Conservation (phyloP, 2,329 filamentous ascomycete genomes). For the Fusarium devonianum region DNA sequence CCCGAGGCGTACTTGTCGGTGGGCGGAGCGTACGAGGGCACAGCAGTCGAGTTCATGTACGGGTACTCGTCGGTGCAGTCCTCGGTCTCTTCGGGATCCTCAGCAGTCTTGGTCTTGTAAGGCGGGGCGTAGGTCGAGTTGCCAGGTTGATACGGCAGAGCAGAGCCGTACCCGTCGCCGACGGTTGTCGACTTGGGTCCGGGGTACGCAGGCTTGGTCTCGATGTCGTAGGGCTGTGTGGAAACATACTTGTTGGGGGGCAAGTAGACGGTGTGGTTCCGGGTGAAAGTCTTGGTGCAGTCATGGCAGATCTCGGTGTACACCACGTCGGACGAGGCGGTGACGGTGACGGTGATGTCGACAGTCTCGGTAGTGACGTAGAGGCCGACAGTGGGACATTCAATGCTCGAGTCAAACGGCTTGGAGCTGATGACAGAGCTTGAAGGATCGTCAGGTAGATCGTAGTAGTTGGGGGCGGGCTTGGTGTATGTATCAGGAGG, state of each 20-base stretch:
- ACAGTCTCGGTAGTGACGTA: constrained; percentile 44
- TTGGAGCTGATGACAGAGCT: constrained; percentile 15
- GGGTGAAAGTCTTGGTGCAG: constrained; percentile 15
- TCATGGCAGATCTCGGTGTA: constrained; percentile 25
- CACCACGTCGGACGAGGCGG: constrained; percentile 38
- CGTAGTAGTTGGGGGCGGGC: not conserved
- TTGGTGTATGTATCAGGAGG: constrained; percentile 6
- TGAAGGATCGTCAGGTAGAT: constrained; percentile 21
- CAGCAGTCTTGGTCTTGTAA: constrained; percentile 4
- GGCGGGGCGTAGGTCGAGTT: constrained; percentile 19
- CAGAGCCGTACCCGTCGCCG: constrained; percentile 10
- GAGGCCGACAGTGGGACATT: constrained; percentile 37
- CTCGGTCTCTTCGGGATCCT: constrained; percentile 8
- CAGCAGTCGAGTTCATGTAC: constrained; percentile 29
- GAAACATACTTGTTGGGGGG: constrained; percentile 18
- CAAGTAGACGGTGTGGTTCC: constrained; percentile 17
- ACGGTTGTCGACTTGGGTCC: not conserved
- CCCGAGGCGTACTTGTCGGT: constrained; percentile 7
- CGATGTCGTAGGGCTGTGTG: constrained; percentile 19
- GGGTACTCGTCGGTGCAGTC: constrained; percentile 13
- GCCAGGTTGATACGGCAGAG: constrained; percentile 12
- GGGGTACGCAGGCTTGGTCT: constrained; percentile 2
- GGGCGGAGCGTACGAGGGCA: constrained; percentile 16
- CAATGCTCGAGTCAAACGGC: constrained; percentile 14
- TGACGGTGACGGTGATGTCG: constrained; percentile 47